Conservation (phyloP, 225 moss, liverwort and hornwort genomes). For the Asterella californica region DNA sequence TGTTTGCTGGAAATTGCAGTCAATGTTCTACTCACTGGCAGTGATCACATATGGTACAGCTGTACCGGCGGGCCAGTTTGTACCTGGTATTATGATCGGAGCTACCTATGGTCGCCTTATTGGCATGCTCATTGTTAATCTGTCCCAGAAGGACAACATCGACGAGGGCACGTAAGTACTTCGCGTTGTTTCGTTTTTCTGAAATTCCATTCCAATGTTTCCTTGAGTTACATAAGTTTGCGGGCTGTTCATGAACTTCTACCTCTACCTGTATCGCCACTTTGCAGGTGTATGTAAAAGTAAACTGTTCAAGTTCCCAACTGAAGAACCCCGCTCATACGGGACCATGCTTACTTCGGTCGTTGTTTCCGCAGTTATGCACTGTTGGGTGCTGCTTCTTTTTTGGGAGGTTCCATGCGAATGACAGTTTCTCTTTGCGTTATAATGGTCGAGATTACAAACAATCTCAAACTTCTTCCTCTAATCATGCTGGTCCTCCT, state of each 20-base stretch:
- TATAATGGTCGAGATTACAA: slow-evolving; percentile 99
- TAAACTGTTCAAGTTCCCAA: too few relatives aligned
- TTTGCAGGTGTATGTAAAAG: too few relatives aligned
- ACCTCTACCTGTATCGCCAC: too few relatives aligned
- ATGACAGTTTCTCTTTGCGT: slow-evolving; percentile 99
- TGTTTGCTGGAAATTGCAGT: slow-evolving; percentile 45
- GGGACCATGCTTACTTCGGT: background rate
- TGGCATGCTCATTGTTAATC: slow-evolving; percentile 96
- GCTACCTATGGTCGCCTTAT: slow-evolving; percentile 98
- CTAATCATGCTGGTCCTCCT: slow-evolving; percentile 97
- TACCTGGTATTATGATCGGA: slow-evolving; percentile 99
- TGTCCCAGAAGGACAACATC: slow-evolving; percentile 85
- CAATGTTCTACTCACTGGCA: slow-evolving; percentile 94
- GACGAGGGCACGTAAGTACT: slow-evolving; percentile 99
- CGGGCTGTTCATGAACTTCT: background rate
- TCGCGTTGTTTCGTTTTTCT: slow-evolving; percentile 15
- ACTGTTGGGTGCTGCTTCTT: slow-evolving; percentile 96
- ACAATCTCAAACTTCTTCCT: slow-evolving; percentile 93
- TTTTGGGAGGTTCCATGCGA: slow-evolving; percentile 98
- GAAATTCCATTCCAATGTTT: background rate
- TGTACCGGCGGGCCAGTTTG: slow-evolving; percentile 99
- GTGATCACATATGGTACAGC: slow-evolving; percentile 99
- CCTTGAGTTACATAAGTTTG: too few relatives aligned
- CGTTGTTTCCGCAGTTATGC: slow-evolving; percentile 58
- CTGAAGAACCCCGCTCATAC: background rate